A percentile compares a stretch with the other conserved stretches of the same genome.
Conservation (phyloP, 306 rosid species). For the Adenanthera pavonina region DNA sequence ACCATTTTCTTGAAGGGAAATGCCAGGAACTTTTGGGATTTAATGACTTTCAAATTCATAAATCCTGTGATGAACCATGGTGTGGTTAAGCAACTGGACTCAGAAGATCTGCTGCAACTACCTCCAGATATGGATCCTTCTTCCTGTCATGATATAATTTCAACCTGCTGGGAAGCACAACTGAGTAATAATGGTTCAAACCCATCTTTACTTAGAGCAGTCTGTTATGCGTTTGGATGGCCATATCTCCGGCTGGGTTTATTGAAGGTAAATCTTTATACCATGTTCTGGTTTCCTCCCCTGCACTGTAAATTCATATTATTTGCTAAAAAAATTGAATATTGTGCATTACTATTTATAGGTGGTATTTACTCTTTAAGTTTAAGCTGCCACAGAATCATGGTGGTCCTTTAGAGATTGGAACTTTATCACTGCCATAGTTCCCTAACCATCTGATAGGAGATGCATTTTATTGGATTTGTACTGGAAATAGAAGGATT, state of each 20-base stretch:
- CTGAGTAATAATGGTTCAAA: conserved; percentile 47
- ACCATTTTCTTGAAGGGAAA: conserved; percentile 54
- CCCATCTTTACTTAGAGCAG: conserved; percentile 79
- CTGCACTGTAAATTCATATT: conserved; percentile 22
- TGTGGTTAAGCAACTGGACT: conserved; percentile 74
- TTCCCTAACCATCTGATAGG: background rate
- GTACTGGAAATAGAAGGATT: background rate
- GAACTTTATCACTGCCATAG: background rate
- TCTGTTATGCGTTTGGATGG: conserved; percentile 93
- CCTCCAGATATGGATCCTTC: conserved; percentile 76
- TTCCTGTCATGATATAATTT: conserved; percentile 67
- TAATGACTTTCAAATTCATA: conserved; percentile 78
- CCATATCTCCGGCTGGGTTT: conserved; percentile 83
- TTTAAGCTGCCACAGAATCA: background rate
- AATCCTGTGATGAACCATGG: conserved; percentile 76
- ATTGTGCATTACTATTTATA: background rate
- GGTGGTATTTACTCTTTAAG: background rate
- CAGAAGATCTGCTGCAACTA: conserved; percentile 74
- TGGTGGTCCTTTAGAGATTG: conserved; percentile 12
- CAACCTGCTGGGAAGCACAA: conserved; percentile 73
- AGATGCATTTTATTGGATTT: background rate
- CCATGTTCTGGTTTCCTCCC: conserved; percentile 28
- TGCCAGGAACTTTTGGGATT: conserved; percentile 59
- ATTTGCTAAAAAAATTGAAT: background rate
- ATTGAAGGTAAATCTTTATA: conserved; percentile 64